Conservation (phyloP, 352 stramenopile genomes). For the Halophytophthora batemanensis region DNA sequence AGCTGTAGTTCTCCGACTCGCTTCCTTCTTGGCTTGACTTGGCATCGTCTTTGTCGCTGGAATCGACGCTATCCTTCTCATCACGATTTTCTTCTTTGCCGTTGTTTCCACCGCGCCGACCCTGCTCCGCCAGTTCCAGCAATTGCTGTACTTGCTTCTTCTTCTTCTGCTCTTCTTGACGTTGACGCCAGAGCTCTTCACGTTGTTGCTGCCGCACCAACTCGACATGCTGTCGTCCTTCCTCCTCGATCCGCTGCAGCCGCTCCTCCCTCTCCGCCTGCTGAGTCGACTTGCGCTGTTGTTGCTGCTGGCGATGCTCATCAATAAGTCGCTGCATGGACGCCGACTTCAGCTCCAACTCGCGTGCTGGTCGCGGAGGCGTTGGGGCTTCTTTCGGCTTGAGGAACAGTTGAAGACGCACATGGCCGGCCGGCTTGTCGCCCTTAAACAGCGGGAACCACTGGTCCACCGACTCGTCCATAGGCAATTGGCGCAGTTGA, state of each 20-base stretch:
- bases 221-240: conserved; percentile 11
- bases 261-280: conserved; percentile 17
- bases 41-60: conserved; percentile 3
- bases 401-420: conserved; percentile 57
- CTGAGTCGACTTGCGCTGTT: conserved; percentile 9
- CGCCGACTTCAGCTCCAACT: conserved; percentile 12
- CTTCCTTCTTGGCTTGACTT: neutral
- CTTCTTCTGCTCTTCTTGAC: neutral
- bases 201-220: conserved; percentile 9
- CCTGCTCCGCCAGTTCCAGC: neutral
- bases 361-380: conserved; percentile 1
- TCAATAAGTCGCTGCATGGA: conserved; percentile 21
- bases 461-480: conserved; percentile 45
- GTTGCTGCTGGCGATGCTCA: conserved; percentile 23
- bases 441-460: conserved; percentile 60
- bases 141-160: conserved; percentile 3
- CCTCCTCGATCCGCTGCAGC: conserved; percentile 16
- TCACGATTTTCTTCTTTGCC: neutral
- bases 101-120: neutral
- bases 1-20: conserved; percentile 1
- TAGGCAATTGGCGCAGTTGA: conserved; percentile 43
- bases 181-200: conserved; percentile 14
- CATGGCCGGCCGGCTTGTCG: conserved; percentile 29
- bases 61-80: conserved; percentile 10
- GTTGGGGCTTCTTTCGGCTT: conserved; percentile 12